Percentiles rank a stretch among this genome's conserved stretches.
These are phyloP conservation scores for Penicillium sumatraense DNA, from an alignment of 2,329 filamentous ascomycete genomes.

Conservation along the genomic window DNA sequence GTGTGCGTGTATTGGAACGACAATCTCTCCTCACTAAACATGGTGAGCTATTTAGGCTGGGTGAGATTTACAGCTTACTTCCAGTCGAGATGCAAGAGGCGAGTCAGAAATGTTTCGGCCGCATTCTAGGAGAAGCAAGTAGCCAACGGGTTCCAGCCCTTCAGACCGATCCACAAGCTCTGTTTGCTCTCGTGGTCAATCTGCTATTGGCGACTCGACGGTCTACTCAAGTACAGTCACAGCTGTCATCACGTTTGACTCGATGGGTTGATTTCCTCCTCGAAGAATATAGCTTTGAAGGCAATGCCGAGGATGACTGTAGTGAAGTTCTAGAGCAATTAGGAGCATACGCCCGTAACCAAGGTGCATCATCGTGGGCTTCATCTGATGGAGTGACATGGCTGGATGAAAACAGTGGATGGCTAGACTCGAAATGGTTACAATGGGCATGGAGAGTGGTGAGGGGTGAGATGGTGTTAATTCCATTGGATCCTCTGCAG, in stretches of 20 bases:
- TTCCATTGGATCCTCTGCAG: slow-evolving; percentile 39
- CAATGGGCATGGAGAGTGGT: slow-evolving; percentile 50
- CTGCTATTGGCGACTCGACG: slow-evolving; percentile 35
- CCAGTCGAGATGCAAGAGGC: slow-evolving; percentile 31
- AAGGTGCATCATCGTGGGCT: slow-evolving; percentile 10
- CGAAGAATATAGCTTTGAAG: slow-evolving; percentile 33
- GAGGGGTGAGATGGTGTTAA: slow-evolving; percentile 44
- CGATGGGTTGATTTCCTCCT: slow-evolving; percentile 44
- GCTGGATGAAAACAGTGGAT: slow-evolving; percentile 33
- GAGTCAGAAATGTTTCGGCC: slow-evolving; percentile 29
- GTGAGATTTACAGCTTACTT: slow-evolving; percentile 36
- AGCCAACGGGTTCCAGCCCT: slow-evolving; percentile 22
- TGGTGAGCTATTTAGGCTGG: slow-evolving; percentile 42
- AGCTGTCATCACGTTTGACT: slow-evolving; percentile 38
- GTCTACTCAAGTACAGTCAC: slow-evolving; percentile 12
- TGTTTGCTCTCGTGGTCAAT: slow-evolving; percentile 37
- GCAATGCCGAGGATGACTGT: slow-evolving; percentile 24
- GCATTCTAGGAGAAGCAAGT: slow-evolving; percentile 24
- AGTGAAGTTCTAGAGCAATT: slow-evolving; percentile 24
- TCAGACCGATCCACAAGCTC: slow-evolving; percentile 22
- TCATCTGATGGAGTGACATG: slow-evolving; percentile 18
- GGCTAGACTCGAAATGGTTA: slow-evolving; percentile 44
- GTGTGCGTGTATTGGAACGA: slow-evolving; percentile 37
- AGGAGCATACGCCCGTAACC: slow-evolving; percentile 27
- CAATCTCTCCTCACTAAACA: slow-evolving; percentile 37